Conservation (phyloP, 768 basidiomycete species). For the Scleroderma bovista region DNA sequence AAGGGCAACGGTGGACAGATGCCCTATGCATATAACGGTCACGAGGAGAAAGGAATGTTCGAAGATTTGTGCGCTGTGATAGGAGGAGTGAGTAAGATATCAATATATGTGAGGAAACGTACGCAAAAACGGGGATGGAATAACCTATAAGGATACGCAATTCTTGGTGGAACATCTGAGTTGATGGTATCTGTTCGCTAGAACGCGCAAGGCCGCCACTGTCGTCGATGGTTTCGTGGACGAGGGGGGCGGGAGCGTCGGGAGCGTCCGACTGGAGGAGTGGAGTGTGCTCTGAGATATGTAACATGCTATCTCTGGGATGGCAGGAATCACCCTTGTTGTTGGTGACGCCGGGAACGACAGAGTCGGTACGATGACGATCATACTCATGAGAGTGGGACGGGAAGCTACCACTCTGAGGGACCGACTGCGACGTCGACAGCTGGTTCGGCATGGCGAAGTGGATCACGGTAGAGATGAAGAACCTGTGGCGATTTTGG, state of each 20-base stretch:
- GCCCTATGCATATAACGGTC: constrained; percentile 83
- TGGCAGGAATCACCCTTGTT: constrained; percentile 5
- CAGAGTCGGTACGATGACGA: no score
- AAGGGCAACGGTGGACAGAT: constrained; percentile 82
- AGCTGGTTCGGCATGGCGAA: no score
- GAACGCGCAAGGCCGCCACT: constrained; percentile 7
- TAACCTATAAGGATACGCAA: constrained; percentile 52
- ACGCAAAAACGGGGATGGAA: constrained; percentile 73
- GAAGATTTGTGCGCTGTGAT: constrained; percentile 41
- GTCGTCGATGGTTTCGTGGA: constrained; percentile 44
- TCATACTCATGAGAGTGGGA: no score
- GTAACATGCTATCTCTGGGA: not conserved
- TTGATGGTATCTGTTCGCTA: constrained; percentile 16
- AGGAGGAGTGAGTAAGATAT: constrained; percentile 3
- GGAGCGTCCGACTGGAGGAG: constrained; percentile 42
- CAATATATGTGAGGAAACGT: constrained; percentile 11
- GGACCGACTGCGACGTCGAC: no score
- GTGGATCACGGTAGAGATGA: no score
- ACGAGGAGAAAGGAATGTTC: constrained; percentile 60
- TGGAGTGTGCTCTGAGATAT: constrained; percentile 48
- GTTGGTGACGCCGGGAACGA: not conserved
- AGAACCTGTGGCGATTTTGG: no score
- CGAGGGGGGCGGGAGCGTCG: constrained; percentile 49
- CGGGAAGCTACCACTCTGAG: no score
- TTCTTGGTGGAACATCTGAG: constrained; percentile 52